Base-by-base conservation (phyloP, 208 protist genomes). In the Acanthamoeba triangularis region DNA sequence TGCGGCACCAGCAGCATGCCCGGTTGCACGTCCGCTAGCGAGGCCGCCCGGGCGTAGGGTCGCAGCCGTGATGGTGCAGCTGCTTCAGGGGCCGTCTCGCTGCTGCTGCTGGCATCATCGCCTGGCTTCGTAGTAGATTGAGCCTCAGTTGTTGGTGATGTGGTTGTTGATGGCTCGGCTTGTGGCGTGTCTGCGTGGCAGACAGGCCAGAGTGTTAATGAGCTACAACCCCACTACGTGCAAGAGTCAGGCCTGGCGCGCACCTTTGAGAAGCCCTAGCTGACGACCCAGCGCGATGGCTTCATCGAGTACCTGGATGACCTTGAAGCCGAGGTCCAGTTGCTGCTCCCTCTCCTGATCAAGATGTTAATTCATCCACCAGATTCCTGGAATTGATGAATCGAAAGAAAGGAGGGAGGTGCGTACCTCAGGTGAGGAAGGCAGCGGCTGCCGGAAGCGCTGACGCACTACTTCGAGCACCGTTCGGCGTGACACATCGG, bases 1-100 rank as follows among this genome's bases (percentile, higher is more conserved):
- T 87, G 78, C 37, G 78, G 78, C 25, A 87, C 78, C 16, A 87
- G 78, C 16, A 87, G 30, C 78, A 59, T 87, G 37, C 78, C 78
- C 28, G 78, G 41, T 4, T 44, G 30, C 13, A 87, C 49, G 23
- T 87, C 78, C 3, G 18, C 37, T 2, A 87, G 16, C 5, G 37
- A 87, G 18, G 47, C 37, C 8, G 78, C 78, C 44, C 11, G 6
- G 37, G 78, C 47, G 74, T 82, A 33, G 20, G 37, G 74, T 49
- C 14, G n/a, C 74, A 0, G 65, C 28, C 18, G 65, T 14, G n/a
- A 14, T 23, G 54, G 20, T 59, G 54, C 18, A 59, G 54, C 49
- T 11, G 49, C 54, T 23, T 20, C 61, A 67, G 61, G 61, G 18
- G 13, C 3, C 25, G 61, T 20, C 59, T 65, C 59, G 25, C 59